Conservation (phyloP, 202 grass and related monocot species). For the Panicum virgatum region DNA sequence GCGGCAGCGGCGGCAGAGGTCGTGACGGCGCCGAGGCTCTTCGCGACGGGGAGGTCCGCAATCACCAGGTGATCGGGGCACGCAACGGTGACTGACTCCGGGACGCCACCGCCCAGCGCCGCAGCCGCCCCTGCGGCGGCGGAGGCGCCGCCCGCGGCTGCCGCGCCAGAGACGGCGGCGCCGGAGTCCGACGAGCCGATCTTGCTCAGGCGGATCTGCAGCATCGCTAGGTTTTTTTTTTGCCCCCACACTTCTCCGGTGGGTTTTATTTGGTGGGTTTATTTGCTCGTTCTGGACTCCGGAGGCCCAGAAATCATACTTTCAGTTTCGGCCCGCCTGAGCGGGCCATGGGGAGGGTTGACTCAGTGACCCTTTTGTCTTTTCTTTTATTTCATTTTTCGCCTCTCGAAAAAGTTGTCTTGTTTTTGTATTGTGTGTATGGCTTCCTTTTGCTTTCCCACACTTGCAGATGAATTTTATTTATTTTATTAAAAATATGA, state of each 20-base stretch:
- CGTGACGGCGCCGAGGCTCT: conserved; percentile 85
- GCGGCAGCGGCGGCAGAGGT: conserved; percentile 56
- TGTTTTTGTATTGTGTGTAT: neutral
- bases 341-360: too few relatives aligned
- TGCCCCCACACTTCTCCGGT: neutral
- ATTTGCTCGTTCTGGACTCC: conserved; percentile 9
- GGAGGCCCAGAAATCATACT: neutral
- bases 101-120: conserved; percentile 35
- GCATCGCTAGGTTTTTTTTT: conserved; percentile 63
- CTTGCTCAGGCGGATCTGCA: conserved; percentile 95
- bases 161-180: conserved; percentile 34
- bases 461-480: neutral
- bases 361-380: neutral
- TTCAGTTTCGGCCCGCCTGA: neutral
- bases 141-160: conserved; percentile 36
- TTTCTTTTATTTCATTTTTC: too few relatives aligned
- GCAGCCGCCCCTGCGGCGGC: neutral
- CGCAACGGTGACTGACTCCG: conserved; percentile 80
- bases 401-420: neutral
- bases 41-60: conserved; percentile 90
- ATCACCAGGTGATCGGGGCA: conserved; percentile 95
- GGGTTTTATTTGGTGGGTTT: conserved; percentile 25
- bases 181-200: conserved; percentile 62
- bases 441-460: neutral
- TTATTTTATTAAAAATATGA: neutral